Evolutionary conservation across 768 basidiomycete genomes (phyloP).

Genomic region (Coprinopsis strossmayeri): DNA sequence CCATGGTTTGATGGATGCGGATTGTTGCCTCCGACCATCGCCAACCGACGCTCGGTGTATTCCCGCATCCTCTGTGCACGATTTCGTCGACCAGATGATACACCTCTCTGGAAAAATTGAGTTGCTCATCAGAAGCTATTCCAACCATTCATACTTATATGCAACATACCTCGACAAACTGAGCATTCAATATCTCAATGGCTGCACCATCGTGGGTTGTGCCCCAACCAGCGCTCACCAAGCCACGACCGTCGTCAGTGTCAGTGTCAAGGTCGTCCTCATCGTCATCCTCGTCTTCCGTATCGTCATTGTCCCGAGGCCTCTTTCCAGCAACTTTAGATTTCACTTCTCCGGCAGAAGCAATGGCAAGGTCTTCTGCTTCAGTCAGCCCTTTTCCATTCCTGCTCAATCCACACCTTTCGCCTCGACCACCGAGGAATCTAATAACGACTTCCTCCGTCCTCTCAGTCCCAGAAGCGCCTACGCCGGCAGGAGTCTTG

Average conservation of each 20-base stretch:
- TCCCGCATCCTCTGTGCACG: conserved; percentile 62
- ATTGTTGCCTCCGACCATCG: conserved; percentile 30
- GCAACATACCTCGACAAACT: conserved; percentile 53
- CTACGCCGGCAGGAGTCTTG: conserved; percentile 9
- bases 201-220: conserved; percentile 73
- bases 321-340: not conserved
- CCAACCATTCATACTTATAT: not conserved
- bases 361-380: conserved; percentile 15
- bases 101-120: conserved; percentile 40
- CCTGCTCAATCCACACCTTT: conserved; percentile 27
- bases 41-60: conserved; percentile 52
- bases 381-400: conserved; percentile 18
- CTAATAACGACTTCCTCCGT: conserved; percentile 41
- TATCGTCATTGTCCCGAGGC: conserved; percentile 19
- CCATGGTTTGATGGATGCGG: not conserved
- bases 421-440: conserved; percentile 40
- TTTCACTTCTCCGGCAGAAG: conserved; percentile 11
- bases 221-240: conserved; percentile 74
- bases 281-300: conserved; percentile 23
- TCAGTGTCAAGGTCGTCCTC: conserved; percentile 22
- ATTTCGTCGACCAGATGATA: conserved; percentile 52
- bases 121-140: too few relatives aligned
- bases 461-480: conserved; percentile 15
- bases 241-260: conserved; percentile 53
- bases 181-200: conserved; percentile 60